Evolutionary conservation across 2,329 filamentous ascomycete species (phyloP), one percentile per base, ranked within the genome.

Genomic region (Zelopaecilomyces penicillatus): DNA sequence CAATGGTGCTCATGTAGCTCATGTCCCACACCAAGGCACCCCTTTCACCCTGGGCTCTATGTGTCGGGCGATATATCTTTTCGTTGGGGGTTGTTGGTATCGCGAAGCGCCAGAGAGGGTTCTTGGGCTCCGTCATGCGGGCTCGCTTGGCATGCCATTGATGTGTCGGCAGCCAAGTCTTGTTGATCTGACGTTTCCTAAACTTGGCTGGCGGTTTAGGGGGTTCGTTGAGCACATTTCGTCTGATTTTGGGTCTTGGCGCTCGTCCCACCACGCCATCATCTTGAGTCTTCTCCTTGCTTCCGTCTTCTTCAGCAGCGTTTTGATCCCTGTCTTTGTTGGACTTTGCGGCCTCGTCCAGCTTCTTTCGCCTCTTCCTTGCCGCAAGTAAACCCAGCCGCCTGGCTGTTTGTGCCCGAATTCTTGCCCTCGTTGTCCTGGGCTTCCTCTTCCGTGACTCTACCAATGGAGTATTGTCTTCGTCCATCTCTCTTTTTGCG

Each of bases 101-200:
- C 1, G 87, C 80, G 63, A 96, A 95, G 35, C 89, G 78, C 93
- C 93, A 98, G n/a, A 93, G 65, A 3, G 87, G 84, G 37, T 84
- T 75, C 40, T 78, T 82, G 0, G 87, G 84, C 6, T 79, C 75
- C 1, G 89, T 89, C 86, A 98, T 94, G 48, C 78, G 85, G 26
- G 93, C 88, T 48, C 93, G 75, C 64, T 98, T 98, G 3, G 91
- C 83, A 65, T 95, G 90, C 77, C 86, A 98, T 52, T 94, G 68
- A 63, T 98, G 93, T 5, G 93, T 97, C 0, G 93, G 93, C 11
- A 98, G 71, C 88, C 91, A 96, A 3, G 86, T 89, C 70, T 97
- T 97, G 62, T 86, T 75, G 38, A 83, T 69, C 61, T 97, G 91
- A 30, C 93, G 82, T 65, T 88, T 93, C 53, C 83, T 81, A 60